A percentile compares a stretch with the other conserved stretches of the same genome.
Conservation (phyloP, 225 moss, liverwort and hornwort genomes). For the Marchantia polymorpha region DNA sequence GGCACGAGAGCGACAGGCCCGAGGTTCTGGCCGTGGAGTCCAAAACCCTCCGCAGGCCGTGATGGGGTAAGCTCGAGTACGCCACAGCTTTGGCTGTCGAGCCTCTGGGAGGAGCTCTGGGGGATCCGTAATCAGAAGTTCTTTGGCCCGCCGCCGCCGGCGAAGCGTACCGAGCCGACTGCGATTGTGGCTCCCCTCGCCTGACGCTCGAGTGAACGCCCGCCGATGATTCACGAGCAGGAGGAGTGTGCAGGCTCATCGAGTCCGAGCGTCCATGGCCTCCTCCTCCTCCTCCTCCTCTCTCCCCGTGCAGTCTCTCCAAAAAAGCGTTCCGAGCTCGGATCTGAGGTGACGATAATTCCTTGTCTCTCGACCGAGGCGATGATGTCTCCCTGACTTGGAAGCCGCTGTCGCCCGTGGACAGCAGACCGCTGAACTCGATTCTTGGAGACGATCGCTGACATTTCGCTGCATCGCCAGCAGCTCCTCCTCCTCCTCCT, state of each 20-base stretch:
- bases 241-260: not conserved
- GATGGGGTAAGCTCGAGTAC: not conserved
- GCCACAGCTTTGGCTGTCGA: not conserved
- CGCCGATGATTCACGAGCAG: not conserved
- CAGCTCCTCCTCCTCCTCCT: not conserved
- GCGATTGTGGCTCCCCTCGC: not conserved
- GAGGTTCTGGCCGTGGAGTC: not conserved
- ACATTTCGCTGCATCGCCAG: no score
- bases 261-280: no score
- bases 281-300: no score
- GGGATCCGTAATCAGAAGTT: not conserved
- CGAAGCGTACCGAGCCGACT: not conserved
- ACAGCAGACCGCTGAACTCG: not conserved
- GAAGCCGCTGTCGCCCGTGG: not conserved
- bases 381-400: not conserved
- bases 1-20: slow-evolving; percentile 6
- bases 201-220: not conserved
- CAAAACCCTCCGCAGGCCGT: not conserved
- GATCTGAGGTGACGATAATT: not conserved
- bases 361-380: not conserved
- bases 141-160: not conserved
- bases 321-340: slow-evolving; percentile 5
- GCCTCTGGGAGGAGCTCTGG: not conserved
- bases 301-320: not conserved
- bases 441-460: not conserved